Evolutionary conservation across 305 asterid genomes (phyloP).

Genomic region (Striga hermonthica): DNA sequence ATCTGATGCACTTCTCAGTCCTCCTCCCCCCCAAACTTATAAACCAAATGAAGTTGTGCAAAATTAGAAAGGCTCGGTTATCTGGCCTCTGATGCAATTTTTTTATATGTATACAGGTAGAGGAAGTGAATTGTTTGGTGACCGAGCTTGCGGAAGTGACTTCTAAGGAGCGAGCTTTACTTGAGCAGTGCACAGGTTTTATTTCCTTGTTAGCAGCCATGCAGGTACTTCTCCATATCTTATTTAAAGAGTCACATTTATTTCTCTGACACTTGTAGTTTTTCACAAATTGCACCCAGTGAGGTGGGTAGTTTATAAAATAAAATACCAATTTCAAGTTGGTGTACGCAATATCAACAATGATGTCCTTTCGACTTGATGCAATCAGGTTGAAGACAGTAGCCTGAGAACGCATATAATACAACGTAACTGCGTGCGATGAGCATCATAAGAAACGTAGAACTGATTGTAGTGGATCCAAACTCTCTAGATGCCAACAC

Average conservation of each 20-base stretch:
- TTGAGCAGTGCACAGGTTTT: conserved; percentile 48
- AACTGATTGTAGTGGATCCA: conserved; percentile 52
- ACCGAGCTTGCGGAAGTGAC: conserved; percentile 47
- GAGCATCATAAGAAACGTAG: conserved; percentile 51
- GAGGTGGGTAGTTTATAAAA: background rate
- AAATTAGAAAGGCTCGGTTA: background rate
- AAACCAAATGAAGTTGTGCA: too few relatives aligned
- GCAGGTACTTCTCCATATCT: conserved; percentile 37
- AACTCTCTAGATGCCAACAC: conserved; percentile 63
- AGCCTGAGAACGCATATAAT: conserved; percentile 56
- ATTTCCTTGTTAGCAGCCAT: conserved; percentile 46
- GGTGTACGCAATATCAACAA: background rate
- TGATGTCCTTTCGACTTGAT: background rate
- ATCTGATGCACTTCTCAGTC: too few relatives aligned
- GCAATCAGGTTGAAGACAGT: conserved; percentile 45
- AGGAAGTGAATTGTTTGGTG: conserved; percentile 38
- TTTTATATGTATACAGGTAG: too few relatives aligned
- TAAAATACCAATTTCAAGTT: background rate
- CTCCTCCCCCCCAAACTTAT: too few relatives aligned
- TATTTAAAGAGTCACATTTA: background rate
- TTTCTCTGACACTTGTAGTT: background rate
- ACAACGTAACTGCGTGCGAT: conserved; percentile 50
- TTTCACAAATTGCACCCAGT: background rate
- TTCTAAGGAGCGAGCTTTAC: conserved; percentile 46
- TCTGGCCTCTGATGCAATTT: too few relatives aligned